Evolutionary conservation across 352 stramenopile genomes (phyloP).

Genomic region (Thraustochytrium striatum): DNA sequence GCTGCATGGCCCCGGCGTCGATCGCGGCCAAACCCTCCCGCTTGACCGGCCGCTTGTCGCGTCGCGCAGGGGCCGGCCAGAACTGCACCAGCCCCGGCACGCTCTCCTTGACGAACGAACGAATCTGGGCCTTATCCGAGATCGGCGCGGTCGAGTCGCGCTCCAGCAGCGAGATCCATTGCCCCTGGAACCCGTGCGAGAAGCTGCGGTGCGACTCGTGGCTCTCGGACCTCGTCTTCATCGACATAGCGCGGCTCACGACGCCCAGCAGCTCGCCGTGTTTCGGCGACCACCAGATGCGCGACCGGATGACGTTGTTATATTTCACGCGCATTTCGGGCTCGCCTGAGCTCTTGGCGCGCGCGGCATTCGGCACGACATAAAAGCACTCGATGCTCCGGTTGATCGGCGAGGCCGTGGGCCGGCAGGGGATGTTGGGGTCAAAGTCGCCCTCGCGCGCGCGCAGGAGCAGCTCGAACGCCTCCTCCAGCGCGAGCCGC

Average conservation of each 20-base stretch:
- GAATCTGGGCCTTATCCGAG: conserved; percentile 24
- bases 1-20: too few relatives aligned
- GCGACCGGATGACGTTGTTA: neutral
- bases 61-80: neutral
- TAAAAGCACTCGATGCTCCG: neutral
- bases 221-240: conserved; percentile 33
- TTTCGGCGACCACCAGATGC: conserved; percentile 23
- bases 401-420: conserved; percentile 12
- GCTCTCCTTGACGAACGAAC: neutral
- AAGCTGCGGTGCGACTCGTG: conserved; percentile 7
- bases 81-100: conserved; percentile 27
- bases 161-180: conserved; percentile 42
- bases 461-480: conserved; percentile 17
- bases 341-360: neutral
- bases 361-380: neutral
- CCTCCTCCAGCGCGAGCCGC: neutral
- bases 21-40: too few relatives aligned
- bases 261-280: conserved; percentile 23
- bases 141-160: neutral
- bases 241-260: conserved; percentile 24
- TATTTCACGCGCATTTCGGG: conserved; percentile 9
- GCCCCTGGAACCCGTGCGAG: conserved; percentile 26
- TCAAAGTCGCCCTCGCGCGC: conserved; percentile 18
- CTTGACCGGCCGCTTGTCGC: too few relatives aligned
- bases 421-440: neutral